Conservation (phyloP, 73 alveolate species). For the Paramecium sonneborni region DNA sequence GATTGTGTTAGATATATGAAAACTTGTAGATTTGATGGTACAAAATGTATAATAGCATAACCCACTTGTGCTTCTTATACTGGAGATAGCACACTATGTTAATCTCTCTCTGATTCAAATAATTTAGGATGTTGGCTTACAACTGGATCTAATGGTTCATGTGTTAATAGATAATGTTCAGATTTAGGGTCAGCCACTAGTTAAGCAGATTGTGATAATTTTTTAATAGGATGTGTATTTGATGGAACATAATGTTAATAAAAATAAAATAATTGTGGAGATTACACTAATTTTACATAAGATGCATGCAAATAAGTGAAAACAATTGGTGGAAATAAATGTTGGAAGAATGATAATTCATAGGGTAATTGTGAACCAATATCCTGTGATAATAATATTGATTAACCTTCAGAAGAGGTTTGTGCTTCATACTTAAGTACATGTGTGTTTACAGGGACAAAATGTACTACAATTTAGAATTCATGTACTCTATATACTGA, state of each 20-base stretch:
- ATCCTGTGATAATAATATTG: neutral
- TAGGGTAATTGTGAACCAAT: neutral
- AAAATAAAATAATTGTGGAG: neutral
- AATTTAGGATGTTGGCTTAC: neutral
- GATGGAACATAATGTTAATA: neutral
- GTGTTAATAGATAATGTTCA: slow-evolving; percentile 2
- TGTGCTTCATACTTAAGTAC: neutral
- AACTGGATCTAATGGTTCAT: neutral
- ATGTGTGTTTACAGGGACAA: slow-evolving; percentile 23
- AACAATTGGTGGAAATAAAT: neutral
- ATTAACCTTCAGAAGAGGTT: neutral
- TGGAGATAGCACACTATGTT: neutral
- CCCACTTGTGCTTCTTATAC: neutral
- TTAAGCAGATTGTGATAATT: neutral
- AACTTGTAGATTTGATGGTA: slow-evolving; percentile 43
- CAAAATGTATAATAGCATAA: neutral
- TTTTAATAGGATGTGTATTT: slow-evolving; percentile 22
- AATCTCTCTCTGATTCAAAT: neutral
- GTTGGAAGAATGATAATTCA: neutral
- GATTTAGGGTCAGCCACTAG: neutral
- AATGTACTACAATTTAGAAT: neutral
- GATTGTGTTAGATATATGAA: neutral
- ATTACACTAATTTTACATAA: neutral
- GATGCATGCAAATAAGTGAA: neutral
- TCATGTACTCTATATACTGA: neutral